These are phyloP conservation scores for Dactylonectria macrodidyma DNA, from an alignment of 2,329 filamentous ascomycete genomes.

Conservation along the genomic window DNA sequence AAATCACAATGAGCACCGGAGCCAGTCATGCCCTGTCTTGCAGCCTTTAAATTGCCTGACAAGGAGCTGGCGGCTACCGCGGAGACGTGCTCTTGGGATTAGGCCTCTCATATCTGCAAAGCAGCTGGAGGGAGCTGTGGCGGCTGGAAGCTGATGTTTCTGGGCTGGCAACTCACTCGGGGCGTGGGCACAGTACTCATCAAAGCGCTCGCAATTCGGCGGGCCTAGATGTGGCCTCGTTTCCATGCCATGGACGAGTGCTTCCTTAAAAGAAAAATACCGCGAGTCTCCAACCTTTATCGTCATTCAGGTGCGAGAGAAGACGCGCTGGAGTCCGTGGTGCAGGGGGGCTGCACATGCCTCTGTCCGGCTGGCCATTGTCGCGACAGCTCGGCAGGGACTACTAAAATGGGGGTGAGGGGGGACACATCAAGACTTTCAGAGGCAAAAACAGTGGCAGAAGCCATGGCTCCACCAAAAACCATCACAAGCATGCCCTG, in stretches of 20 bases:
- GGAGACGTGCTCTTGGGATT: conserved; percentile 45
- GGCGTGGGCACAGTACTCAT: conserved; percentile 27
- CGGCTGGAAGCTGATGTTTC: conserved; percentile 33
- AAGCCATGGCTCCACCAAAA: conserved; percentile 43
- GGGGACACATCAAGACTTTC: conserved; percentile 40
- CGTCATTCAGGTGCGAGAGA: conserved; percentile 36
- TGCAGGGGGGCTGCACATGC: conserved; percentile 45
- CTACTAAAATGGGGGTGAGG: conserved; percentile 38
- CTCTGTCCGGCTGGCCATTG: conserved; percentile 38
- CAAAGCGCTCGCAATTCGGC: conserved; percentile 43
- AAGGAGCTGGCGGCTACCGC: conserved; percentile 42
- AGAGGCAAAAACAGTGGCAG: conserved; percentile 24
- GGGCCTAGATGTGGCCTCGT: conserved; percentile 40
- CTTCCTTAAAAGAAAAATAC: conserved; percentile 45
- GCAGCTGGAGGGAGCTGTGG: conserved; percentile 38
- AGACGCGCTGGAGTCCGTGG: conserved; percentile 33
- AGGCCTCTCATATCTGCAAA: conserved; percentile 41
- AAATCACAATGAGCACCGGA: conserved; percentile 49
- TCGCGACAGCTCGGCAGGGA: conserved; percentile 44
- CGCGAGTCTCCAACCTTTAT: conserved; percentile 40
- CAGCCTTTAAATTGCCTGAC: conserved; percentile 50
- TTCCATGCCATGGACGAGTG: conserved; percentile 43
- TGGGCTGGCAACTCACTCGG: conserved; percentile 18
- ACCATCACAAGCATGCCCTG: conserved; percentile 37
- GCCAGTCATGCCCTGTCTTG: conserved; percentile 43